phyloP scores from a whole-genome alignment of 2,329 filamentous ascomycete species.

The Neonectria ditissima region DNA sequence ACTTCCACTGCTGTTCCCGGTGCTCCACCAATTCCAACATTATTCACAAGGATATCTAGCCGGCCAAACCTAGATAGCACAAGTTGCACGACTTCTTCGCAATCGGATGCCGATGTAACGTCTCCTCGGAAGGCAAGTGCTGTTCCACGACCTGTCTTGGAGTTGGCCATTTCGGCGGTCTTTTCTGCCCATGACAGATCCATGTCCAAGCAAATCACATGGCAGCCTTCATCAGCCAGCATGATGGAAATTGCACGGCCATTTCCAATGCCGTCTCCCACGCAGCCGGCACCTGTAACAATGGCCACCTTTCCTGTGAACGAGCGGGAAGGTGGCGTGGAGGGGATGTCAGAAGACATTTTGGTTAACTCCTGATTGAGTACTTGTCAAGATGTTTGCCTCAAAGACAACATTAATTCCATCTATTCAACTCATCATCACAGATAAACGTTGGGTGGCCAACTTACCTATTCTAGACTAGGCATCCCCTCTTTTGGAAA shows the following conservation, averaged over 20 bases:
- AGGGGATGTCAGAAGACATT: constrained; percentile 26
- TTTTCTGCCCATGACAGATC: constrained; percentile 61
- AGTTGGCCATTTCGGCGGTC: constrained; percentile 65
- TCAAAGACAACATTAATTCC: background rate
- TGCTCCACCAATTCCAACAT: constrained; percentile 71
- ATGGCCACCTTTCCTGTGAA: constrained; percentile 58
- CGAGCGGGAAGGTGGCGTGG: constrained; percentile 29
- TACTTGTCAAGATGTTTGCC: background rate
- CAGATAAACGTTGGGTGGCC: background rate
- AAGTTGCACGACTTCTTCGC: constrained; percentile 54
- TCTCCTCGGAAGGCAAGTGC: constrained; percentile 62
- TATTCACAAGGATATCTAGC: constrained; percentile 73
- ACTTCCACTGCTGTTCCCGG: constrained; percentile 70
- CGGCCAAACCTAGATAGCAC: constrained; percentile 65
- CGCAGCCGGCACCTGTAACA: constrained; percentile 71
- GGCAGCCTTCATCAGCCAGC: constrained; percentile 68
- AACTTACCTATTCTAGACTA: background rate
- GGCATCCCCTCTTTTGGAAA: background rate
- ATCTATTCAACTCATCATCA: background rate
- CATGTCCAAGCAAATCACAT: constrained; percentile 68
- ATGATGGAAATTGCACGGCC: constrained; percentile 69
- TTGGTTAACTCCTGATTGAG: background rate
- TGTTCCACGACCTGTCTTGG: constrained; percentile 51
- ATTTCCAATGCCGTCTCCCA: constrained; percentile 70
- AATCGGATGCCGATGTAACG: constrained; percentile 65